phyloP scores from a whole-genome alignment of 2,329 filamentous ascomycete species.

The Davidsoniella eucalypti region DNA sequence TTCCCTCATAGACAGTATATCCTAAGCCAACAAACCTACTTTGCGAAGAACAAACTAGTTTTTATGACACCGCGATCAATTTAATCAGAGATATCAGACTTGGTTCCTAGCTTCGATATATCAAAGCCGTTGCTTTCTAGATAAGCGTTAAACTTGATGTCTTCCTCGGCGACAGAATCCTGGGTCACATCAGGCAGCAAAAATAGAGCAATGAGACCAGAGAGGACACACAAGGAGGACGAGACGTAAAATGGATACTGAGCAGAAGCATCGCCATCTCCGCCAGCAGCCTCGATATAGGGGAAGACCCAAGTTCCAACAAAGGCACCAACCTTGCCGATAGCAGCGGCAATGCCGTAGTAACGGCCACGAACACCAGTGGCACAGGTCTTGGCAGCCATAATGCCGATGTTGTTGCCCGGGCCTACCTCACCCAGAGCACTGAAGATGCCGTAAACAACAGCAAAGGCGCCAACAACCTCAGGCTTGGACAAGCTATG shows the following conservation, averaged over 20 bases:
- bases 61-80: neutral
- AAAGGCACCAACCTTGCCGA: conserved; percentile 69
- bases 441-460: conserved; percentile 24
- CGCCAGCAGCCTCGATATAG: conserved; percentile 46
- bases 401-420: conserved; percentile 77
- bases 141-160: conserved; percentile 57
- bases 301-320: conserved; percentile 73
- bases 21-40: no score
- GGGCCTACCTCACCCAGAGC: conserved; percentile 46
- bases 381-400: conserved; percentile 75
- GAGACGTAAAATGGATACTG: conserved; percentile 89
- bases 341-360: conserved; percentile 54
- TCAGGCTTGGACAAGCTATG: conserved; percentile 43
- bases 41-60: no score
- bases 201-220: conserved; percentile 41
- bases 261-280: conserved; percentile 38
- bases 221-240: conserved; percentile 58
- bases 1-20: no score
- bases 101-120: conserved; percentile 35
- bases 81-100: conserved; percentile 16
- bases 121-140: conserved; percentile 64
- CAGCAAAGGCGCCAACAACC: conserved; percentile 22
- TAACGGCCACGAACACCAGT: conserved; percentile 69
- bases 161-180: conserved; percentile 70
- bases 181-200: conserved; percentile 63